Conservation (phyloP, 2,329 filamentous ascomycete genomes). For the Paraphoma sp. region DNA sequence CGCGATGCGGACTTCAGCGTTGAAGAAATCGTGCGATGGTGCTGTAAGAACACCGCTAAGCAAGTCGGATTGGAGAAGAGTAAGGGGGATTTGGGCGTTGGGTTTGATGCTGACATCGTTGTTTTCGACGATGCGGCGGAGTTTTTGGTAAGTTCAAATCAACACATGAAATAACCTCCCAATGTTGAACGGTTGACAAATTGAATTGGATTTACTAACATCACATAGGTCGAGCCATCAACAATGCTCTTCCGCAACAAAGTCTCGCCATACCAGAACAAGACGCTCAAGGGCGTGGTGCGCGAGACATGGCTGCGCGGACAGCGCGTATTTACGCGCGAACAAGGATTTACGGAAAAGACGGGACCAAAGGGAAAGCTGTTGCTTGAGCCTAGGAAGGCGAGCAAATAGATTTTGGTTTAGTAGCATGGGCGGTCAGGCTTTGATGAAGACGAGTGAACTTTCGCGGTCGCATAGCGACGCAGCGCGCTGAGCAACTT, state of each 20-base stretch:
- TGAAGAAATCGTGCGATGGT: constrained; percentile 83
- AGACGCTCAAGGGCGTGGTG: constrained; percentile 77
- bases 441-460: not conserved
- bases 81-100: constrained; percentile 82
- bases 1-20: constrained; percentile 65
- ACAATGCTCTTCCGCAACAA: constrained; percentile 96
- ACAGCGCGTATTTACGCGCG: constrained; percentile 73
- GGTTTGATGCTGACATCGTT: constrained; percentile 89
- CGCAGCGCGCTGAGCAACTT: not conserved
- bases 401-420: not conserved
- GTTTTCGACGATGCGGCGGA: constrained; percentile 86
- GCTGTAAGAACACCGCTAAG: constrained; percentile 82
- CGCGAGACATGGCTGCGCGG: constrained; percentile 86
- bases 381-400: constrained; percentile 57
- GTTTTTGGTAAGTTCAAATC: constrained; percentile 73
- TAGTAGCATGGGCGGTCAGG: not conserved
- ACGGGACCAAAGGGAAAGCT: constrained; percentile 56
- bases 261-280: constrained; percentile 88
- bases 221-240: constrained; percentile 55
- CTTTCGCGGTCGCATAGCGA: not conserved
- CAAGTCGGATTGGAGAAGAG: constrained; percentile 84
- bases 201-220: constrained; percentile 3
- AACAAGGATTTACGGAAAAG: constrained; percentile 69
- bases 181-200: too few relatives aligned
- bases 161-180: too few relatives aligned